A percentile compares a stretch with the other conserved stretches of the same genome.
phyloP scores from a whole-genome alignment of 73 alveolate genomes.

The Uronychia binucleata region DNA sequence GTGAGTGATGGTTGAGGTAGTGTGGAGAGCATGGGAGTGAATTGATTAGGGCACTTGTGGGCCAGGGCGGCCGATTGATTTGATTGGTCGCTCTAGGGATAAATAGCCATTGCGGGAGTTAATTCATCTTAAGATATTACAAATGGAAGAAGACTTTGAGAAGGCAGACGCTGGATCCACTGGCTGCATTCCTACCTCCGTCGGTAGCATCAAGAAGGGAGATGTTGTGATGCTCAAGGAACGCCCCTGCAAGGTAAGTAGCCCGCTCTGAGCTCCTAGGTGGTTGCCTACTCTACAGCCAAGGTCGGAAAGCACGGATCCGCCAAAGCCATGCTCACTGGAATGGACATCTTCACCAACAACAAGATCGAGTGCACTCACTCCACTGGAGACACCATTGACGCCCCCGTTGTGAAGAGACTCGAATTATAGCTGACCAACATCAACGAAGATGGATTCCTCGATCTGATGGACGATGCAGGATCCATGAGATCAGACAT shows the following conservation, averaged over 20 bases:
- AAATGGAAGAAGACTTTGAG: conserved; percentile 74
- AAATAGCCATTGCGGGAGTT: neutral
- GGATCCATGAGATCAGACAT: conserved; percentile 92
- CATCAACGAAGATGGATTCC: conserved; percentile 78
- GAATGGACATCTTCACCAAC: conserved; percentile 89
- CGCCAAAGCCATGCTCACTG: conserved; percentile 94
- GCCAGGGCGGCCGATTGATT: neutral
- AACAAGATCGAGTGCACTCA: conserved; percentile 87
- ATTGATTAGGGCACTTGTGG: neutral
- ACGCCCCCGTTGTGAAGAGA: conserved; percentile 89
- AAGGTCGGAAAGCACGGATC: conserved; percentile 96
- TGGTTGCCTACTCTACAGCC: conserved; percentile 82
- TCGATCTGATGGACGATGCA: conserved; percentile 79
- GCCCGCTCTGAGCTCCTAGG: conserved; percentile 33
- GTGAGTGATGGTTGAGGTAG: no score
- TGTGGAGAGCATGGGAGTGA: no score
- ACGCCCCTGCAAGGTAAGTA: conserved; percentile 76
- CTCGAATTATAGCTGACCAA: conserved; percentile 80
- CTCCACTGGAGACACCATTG: conserved; percentile 93
- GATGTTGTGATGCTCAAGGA: conserved; percentile 84
- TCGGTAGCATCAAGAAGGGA: conserved; percentile 85
- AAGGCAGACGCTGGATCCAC: conserved; percentile 89
- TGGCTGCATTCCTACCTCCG: conserved; percentile 77
- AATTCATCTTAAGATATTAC: neutral
- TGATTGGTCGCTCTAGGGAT: neutral